Base-by-base conservation (phyloP, 2,329 filamentous ascomycete genomes). In the Ophiognomonia clavigignenti-juglandacearum region DNA sequence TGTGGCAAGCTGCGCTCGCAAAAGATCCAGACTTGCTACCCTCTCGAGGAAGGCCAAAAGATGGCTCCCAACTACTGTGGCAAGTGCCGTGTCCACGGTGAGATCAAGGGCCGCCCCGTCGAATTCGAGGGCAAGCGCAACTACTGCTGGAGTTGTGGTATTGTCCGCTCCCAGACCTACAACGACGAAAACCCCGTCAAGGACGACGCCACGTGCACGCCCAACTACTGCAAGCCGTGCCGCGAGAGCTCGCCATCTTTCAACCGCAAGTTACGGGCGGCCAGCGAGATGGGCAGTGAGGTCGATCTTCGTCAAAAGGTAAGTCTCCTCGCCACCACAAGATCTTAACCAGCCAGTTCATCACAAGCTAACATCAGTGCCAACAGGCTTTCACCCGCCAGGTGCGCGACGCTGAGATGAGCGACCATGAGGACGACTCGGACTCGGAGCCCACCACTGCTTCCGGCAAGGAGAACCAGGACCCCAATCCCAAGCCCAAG, bases 1-100 rank as follows among this genome's bases (percentile, higher is more conserved):
- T 74, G 71, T 47, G 65, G 67, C 19, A 62, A 60, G 19, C 56
- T 65, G 6, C 63, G 71, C 36, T 73, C 71, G 5, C 57, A 59
- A 22, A 58, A 56, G 10, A 73, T 68, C 37, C 69, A 73, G 34
- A 42, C 59, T 34, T 54, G 61, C 6, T 57, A 68, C 41, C 59
- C 64, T 5, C 51, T 68, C 34, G 50, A 55, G 51, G 50, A 56
- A 37, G 56, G 59, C 37, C 50, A 61, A 36, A 52, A 63, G 61
- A 54, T 70, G 13, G 44, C 53, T n/a, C 49, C 59, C 36, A 63
- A 57, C 16, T 67, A 60, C 39, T 69, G 65, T 39, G 56, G 60
- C 35, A 65, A 61, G 42, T 69, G 68, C 37, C 64, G 67, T 42
- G 32, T 51, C 20, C 18, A 35, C 16, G 20, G 31, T 13, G 51